Conservation (phyloP, 768 basidiomycete species). For the Collybiopsis luxurians region DNA sequence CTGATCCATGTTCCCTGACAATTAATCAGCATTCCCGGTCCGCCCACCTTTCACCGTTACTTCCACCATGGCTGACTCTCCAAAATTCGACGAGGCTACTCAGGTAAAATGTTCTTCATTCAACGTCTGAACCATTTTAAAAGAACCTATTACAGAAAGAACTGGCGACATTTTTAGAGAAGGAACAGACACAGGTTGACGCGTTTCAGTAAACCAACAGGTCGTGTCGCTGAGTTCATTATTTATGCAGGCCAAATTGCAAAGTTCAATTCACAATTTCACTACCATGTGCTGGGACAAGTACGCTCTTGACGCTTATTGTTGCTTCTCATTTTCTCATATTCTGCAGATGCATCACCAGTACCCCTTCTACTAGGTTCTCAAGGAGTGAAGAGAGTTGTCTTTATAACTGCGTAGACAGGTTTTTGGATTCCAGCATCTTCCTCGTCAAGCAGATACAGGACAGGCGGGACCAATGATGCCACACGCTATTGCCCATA, state of each 20-base stretch:
- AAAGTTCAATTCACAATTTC: constrained; percentile 70
- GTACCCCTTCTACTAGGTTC: constrained; percentile 75
- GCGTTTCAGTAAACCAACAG: constrained; percentile 13
- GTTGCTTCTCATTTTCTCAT: constrained; percentile 4
- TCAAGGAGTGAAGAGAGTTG: constrained; percentile 79
- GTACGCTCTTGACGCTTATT: constrained; percentile 42
- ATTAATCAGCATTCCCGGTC: background rate
- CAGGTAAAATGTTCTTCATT: constrained; percentile 43
- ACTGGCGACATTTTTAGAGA: constrained; percentile 73
- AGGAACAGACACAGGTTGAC: constrained; percentile 75
- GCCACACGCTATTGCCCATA: background rate
- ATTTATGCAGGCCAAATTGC: constrained; percentile 43
- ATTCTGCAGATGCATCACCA: constrained; percentile 68
- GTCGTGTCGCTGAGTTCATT: background rate
- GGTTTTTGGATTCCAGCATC: constrained; percentile 85
- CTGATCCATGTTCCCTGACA: background rate
- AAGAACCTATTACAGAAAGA: constrained; percentile 64
- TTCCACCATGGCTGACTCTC: constrained; percentile 42
- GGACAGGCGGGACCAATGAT: constrained; percentile 32
- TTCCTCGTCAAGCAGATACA: constrained; percentile 73
- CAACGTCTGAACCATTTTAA: constrained; percentile 3
- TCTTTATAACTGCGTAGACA: constrained; percentile 85
- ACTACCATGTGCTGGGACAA: constrained; percentile 93
- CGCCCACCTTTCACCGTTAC: constrained; percentile 5
- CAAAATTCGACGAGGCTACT: constrained; percentile 75